phyloP scores from a whole-genome alignment of 495 filamentous ascomycete species.

The Evansstolkia leycettana region DNA sequence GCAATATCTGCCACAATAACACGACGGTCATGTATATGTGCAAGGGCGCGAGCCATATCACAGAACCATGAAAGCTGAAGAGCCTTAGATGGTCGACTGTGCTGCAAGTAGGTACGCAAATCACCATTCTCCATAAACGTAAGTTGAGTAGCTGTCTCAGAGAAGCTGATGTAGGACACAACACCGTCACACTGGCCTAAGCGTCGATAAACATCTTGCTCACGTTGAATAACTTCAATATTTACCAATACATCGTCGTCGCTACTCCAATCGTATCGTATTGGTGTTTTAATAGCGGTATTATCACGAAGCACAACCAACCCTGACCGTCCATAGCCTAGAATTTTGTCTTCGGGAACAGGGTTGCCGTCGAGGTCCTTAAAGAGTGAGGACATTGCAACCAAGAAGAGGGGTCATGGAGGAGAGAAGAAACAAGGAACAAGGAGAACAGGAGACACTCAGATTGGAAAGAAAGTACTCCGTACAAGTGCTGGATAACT shows the following conservation, averaged over 20 bases:
- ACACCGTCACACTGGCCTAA: conserved; percentile 6
- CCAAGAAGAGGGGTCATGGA: not conserved
- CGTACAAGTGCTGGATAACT: not conserved
- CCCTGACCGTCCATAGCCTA: no score
- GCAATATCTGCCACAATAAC: conserved; percentile 17
- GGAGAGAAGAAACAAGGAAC: conserved; percentile 4
- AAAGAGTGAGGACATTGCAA: no score
- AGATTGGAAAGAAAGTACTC: not conserved
- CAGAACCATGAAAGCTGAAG: conserved; percentile 14
- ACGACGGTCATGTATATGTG: conserved; percentile 9
- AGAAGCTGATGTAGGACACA: conserved; percentile 7
- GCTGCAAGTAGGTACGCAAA: conserved; percentile 8
- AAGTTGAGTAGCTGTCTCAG: conserved; percentile 4
- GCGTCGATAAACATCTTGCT: conserved; percentile 12
- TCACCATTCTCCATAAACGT: conserved; percentile 11
- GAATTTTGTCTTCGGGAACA: no score
- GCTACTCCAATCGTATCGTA: conserved; percentile 6
- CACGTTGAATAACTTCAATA: conserved; percentile 7
- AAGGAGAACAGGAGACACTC: conserved; percentile 4
- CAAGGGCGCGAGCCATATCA: conserved; percentile 11
- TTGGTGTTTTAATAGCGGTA: conserved; percentile 9
- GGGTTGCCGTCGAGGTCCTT: no score
- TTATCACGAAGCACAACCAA: no score
- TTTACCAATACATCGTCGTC: conserved; percentile 9
- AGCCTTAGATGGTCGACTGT: conserved; percentile 5